phyloP scores from a whole-genome alignment of 257 asterid genomes.

The Scutellaria minor region DNA sequence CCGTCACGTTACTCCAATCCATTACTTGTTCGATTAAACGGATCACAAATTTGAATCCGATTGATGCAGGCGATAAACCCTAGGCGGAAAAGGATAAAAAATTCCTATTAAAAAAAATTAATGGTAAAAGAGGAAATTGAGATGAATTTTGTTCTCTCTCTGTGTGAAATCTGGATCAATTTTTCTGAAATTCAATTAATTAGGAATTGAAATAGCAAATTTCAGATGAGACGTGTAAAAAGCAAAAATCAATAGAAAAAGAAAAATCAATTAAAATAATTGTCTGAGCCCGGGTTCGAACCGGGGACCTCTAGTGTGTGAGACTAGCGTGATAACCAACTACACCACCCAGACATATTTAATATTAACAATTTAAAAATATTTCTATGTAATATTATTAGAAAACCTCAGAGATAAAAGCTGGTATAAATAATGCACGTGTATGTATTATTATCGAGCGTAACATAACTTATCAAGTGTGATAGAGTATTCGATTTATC shows the following conservation, averaged over 20 bases:
- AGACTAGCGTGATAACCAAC: constrained; percentile 99
- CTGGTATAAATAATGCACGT: too few species aligned
- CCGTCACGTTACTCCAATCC: constrained; percentile 96
- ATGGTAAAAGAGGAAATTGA: background rate
- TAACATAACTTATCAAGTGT: too few species aligned
- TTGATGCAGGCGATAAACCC: constrained; percentile 40
- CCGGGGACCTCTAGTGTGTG: constrained; percentile 99
- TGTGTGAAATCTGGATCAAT: background rate
- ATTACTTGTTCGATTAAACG: constrained; percentile 32
- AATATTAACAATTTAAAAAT: background rate
- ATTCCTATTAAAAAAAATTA: background rate
- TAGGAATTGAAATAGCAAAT: background rate
- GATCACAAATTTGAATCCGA: constrained; percentile 30
- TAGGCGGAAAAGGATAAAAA: constrained; percentile 22
- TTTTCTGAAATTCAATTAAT: background rate
- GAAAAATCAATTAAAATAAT: background rate
- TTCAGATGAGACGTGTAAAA: background rate
- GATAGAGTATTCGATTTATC: too few species aligned
- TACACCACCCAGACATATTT: constrained; percentile 80
- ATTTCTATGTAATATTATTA: too few species aligned
- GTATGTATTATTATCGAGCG: too few species aligned
- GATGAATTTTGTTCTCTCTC: background rate
- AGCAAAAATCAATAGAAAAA: background rate
- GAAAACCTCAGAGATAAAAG: too few species aligned
- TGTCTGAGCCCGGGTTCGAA: constrained; percentile 95